Evolutionary conservation across 805 yeast genomes (phyloP).

Genomic region (Blastobotrys muscicola): DNA sequence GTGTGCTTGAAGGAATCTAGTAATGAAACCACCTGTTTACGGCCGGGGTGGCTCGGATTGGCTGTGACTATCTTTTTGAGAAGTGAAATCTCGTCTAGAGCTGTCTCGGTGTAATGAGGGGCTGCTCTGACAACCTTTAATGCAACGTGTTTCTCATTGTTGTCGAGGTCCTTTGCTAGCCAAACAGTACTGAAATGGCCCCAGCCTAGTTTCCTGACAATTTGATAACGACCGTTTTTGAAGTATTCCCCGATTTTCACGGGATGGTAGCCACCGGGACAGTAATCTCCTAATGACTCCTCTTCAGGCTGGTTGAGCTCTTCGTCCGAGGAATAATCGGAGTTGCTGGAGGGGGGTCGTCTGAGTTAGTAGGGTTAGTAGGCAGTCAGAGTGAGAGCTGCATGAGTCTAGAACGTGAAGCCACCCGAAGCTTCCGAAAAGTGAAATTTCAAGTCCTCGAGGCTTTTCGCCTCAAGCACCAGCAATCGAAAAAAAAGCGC

Average conservation of each 20-base stretch:
- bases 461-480: no score
- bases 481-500: no score
- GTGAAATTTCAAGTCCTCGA: no score
- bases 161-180: slow-evolving; percentile 60
- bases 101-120: slow-evolving; percentile 84
- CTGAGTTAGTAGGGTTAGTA: slow-evolving; percentile 2
- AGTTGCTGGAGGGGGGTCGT: not conserved
- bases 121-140: slow-evolving; percentile 91
- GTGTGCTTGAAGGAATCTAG: slow-evolving; percentile 76
- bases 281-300: slow-evolving; percentile 78
- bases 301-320: slow-evolving; percentile 36
- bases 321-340: slow-evolving; percentile 2
- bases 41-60: slow-evolving; percentile 67
- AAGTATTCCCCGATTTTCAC: slow-evolving; percentile 80
- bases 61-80: slow-evolving; percentile 53
- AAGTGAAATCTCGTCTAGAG: slow-evolving; percentile 82
- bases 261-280: slow-evolving; percentile 93
- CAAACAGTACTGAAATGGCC: slow-evolving; percentile 97
- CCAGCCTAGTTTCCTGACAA: slow-evolving; percentile 94
- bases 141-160: slow-evolving; percentile 69
- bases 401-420: no score
- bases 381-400: no score
- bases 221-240: slow-evolving; percentile 62
- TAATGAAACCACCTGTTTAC: slow-evolving; percentile 67
- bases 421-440: no score